Conservation (phyloP, 2,329 filamentous ascomycete species). For the Stemphylium vesicarium region DNA sequence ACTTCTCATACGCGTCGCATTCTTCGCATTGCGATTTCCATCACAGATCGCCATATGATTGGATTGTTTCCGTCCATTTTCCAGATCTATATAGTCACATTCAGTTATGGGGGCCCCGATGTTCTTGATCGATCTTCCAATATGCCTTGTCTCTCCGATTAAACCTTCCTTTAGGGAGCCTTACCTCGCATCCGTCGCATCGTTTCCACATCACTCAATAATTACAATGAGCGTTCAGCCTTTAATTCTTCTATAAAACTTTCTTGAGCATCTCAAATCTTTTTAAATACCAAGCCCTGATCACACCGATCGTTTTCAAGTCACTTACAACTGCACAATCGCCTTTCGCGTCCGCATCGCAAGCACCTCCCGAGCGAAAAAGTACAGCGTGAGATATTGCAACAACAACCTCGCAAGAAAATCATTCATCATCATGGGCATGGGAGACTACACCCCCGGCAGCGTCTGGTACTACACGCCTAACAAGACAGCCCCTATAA, state of each 20-base stretch:
- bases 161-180: background rate
- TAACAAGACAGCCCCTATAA: conserved; percentile 60
- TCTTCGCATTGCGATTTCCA: conserved; percentile 30
- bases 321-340: too few species aligned
- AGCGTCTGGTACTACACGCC: conserved; percentile 58
- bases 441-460: conserved; percentile 43
- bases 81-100: background rate
- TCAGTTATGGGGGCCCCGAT: background rate
- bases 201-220: too few species aligned
- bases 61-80: background rate
- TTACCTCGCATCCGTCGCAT: background rate
- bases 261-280: too few species aligned
- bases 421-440: conserved; percentile 29
- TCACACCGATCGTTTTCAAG: too few species aligned
- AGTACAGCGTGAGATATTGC: too few species aligned
- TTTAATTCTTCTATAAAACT: too few species aligned
- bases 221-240: too few species aligned
- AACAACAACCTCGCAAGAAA: too few species aligned
- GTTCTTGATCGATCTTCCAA: background rate
- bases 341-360: too few species aligned
- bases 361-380: too few species aligned
- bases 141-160: background rate
- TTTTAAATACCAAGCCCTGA: too few species aligned
- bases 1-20: conserved; percentile 27
- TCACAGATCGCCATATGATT: background rate